A percentile compares a stretch with the other conserved stretches of the same genome.
phyloP scores from a whole-genome alignment of 371 early-diverging fungal species.

The Syncephalastrum racemosum region DNA sequence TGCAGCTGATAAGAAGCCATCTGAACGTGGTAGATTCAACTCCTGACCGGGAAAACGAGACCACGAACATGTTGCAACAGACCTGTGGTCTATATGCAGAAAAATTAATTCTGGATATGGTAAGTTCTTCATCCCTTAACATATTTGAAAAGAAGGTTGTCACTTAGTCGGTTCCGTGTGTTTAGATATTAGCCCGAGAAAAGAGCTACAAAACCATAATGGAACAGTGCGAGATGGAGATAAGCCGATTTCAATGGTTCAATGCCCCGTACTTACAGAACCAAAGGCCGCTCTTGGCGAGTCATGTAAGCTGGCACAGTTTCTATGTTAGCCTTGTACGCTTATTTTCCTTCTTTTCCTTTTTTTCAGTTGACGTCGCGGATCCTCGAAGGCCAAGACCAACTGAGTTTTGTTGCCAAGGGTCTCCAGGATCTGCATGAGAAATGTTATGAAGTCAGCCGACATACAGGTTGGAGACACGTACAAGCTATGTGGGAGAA shows the following conservation, averaged over 20 bases:
- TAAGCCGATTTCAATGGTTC: conserved; percentile 23
- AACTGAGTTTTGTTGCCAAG: conserved; percentile 4
- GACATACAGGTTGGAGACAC: background rate
- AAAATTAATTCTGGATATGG: background rate
- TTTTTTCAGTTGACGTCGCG: conserved; percentile 7
- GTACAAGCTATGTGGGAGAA: conserved; percentile 5
- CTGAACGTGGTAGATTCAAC: too few species aligned
- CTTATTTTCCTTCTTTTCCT: background rate
- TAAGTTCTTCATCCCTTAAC: too few species aligned
- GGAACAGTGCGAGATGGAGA: conserved; percentile 6
- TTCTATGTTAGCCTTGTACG: background rate
- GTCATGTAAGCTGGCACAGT: conserved; percentile 9
- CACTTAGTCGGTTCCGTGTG: background rate
- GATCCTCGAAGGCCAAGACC: conserved; percentile 10
- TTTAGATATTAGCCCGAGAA: background rate
- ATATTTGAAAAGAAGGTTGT: too few species aligned
- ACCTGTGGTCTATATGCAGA: background rate
- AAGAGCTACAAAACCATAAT: conserved; percentile 2
- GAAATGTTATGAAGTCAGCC: too few species aligned
- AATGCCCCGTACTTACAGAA: conserved; percentile 22
- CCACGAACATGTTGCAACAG: background rate
- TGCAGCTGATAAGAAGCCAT: too few species aligned
- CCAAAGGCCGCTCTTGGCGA: conserved; percentile 13
- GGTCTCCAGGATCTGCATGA: conserved; percentile 8
- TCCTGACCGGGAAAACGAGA: too few species aligned